Conservation (phyloP, 2,329 filamentous ascomycete genomes). For the Aquanectria penicillioides region DNA sequence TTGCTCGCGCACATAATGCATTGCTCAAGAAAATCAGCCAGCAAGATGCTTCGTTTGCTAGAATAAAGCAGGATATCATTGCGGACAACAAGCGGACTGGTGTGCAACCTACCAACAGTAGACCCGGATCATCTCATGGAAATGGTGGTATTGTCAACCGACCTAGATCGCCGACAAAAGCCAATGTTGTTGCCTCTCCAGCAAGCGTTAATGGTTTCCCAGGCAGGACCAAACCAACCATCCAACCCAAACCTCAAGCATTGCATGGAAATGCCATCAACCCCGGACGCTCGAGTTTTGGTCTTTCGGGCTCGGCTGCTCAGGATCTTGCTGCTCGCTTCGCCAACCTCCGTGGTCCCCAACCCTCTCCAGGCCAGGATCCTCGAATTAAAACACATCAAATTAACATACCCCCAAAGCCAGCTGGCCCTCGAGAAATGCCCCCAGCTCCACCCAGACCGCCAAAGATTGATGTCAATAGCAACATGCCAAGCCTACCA, state of each 20-base stretch:
- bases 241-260: slow-evolving; percentile 75
- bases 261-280: slow-evolving; percentile 68
- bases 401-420: slow-evolving; percentile 49
- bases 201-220: slow-evolving; percentile 25
- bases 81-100: slow-evolving; percentile 72
- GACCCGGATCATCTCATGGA: slow-evolving; percentile 27
- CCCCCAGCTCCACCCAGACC: slow-evolving; percentile 56
- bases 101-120: slow-evolving; percentile 54
- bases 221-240: slow-evolving; percentile 54
- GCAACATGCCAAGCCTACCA: slow-evolving; percentile 67
- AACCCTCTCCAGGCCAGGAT: slow-evolving; percentile 57
- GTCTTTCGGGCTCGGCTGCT: slow-evolving; percentile 44
- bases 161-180: slow-evolving; percentile 30
- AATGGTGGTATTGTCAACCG: slow-evolving; percentile 19
- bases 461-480: slow-evolving; percentile 60
- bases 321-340: slow-evolving; percentile 67
- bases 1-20: slow-evolving; percentile 58
- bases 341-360: slow-evolving; percentile 61
- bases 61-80: slow-evolving; percentile 68
- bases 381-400: slow-evolving; percentile 63
- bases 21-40: slow-evolving; percentile 62
- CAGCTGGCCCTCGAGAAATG: slow-evolving; percentile 63
- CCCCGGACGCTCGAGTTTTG: slow-evolving; percentile 44
- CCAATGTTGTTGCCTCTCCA: slow-evolving; percentile 33
- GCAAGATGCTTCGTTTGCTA: slow-evolving; percentile 61